Percentiles rank a stretch among this genome's conserved stretches.
Conservation (phyloP, 495 filamentous ascomycete species). For the Cercophora scortea region DNA sequence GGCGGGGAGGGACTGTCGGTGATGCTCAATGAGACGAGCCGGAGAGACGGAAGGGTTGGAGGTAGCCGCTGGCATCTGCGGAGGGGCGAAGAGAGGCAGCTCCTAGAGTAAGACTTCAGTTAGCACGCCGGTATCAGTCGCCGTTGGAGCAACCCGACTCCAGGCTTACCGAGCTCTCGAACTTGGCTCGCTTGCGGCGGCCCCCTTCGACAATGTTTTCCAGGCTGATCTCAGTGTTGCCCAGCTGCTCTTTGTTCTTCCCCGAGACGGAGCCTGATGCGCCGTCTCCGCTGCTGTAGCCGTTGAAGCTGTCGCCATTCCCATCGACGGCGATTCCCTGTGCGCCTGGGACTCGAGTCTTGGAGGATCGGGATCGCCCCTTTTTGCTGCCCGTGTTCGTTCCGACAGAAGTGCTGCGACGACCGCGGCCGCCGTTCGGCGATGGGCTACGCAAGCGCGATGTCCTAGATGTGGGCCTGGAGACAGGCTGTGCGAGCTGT, state of each 20-base stretch:
- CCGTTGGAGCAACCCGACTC: not conserved
- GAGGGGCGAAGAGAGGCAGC: slow-evolving; percentile 87
- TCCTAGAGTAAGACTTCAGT: slow-evolving; percentile 49
- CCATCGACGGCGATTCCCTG: slow-evolving; percentile 54
- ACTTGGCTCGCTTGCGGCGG: slow-evolving; percentile 90
- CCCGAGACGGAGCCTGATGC: slow-evolving; percentile 66
- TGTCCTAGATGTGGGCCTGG: slow-evolving; percentile 57
- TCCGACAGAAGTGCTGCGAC: slow-evolving; percentile 68
- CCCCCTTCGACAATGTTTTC: slow-evolving; percentile 97
- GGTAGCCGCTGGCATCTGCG: slow-evolving; percentile 79
- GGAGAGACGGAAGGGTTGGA: slow-evolving; percentile 92
- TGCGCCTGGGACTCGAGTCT: slow-evolving; percentile 50
- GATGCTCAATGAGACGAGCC: slow-evolving; percentile 61
- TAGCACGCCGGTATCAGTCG: slow-evolving; percentile 1
- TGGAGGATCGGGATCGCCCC: slow-evolving; percentile 56
- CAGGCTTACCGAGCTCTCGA: slow-evolving; percentile 84
- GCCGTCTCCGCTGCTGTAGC: slow-evolving; percentile 75
- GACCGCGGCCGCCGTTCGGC: slow-evolving; percentile 61
- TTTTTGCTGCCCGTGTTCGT: slow-evolving; percentile 49
- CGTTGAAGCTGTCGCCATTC: slow-evolving; percentile 56
- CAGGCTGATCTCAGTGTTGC: slow-evolving; percentile 93
- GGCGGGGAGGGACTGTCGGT: slow-evolving; percentile 56
- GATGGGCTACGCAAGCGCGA: slow-evolving; percentile 77
- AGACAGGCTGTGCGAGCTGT: slow-evolving; percentile 49
- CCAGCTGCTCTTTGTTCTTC: slow-evolving; percentile 70